phyloP scores from a whole-genome alignment of 306 rosid species.

The Echinosophora koreensis region DNA sequence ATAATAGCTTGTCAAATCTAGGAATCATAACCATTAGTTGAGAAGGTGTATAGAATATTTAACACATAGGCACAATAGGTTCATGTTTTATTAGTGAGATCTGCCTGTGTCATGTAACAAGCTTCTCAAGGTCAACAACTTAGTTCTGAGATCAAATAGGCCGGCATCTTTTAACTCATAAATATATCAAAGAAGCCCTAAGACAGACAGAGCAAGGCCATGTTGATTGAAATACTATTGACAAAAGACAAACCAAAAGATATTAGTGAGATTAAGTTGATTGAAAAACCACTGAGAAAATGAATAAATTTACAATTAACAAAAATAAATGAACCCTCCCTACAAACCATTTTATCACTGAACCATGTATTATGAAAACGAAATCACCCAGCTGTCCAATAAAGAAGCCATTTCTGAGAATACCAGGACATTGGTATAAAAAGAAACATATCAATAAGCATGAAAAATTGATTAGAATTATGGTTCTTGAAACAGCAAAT shows the following conservation, averaged over 20 bases:
- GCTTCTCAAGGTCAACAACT: slow-evolving; percentile 21
- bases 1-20: background rate
- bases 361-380: slow-evolving; percentile 20
- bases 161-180: background rate
- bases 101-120: background rate
- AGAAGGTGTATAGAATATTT: slow-evolving; percentile 23
- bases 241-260: slow-evolving; percentile 39
- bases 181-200: slow-evolving; percentile 12
- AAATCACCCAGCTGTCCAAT: slow-evolving; percentile 1
- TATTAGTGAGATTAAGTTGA: slow-evolving; percentile 25
- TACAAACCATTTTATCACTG: slow-evolving; percentile 17
- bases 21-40: background rate
- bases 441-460: too few species aligned
- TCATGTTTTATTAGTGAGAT: background rate
- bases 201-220: background rate
- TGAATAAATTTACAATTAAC: background rate
- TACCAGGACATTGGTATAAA: background rate
- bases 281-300: background rate
- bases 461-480: background rate
- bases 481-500: too few species aligned
- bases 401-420: slow-evolving; percentile 17
- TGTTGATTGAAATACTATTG: background rate
- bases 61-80: background rate
- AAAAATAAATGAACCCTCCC: slow-evolving; percentile 1
- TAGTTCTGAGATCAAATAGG: background rate